Base-by-base conservation (phyloP, 805 yeast genomes). In the Wickerhamomyces canadensis region DNA sequence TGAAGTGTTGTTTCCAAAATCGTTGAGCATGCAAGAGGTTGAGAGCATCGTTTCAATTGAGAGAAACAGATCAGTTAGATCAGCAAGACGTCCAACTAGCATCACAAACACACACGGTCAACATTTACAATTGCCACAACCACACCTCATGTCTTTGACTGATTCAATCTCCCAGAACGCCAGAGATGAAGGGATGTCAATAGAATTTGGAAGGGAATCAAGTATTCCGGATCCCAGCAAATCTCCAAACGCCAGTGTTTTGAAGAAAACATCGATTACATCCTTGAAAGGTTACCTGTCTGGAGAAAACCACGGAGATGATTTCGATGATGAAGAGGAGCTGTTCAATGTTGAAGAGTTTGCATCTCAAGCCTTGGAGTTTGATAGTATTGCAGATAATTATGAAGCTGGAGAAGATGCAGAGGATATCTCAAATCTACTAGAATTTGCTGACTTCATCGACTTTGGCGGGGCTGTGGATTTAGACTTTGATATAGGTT, bases 1-100 rank as follows among this genome's bases (percentile, higher is more conserved):
- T 19, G 80, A 82, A 38, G 75, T 78, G 0, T 57, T 84, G 19
- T 84, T 84, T 55, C 94, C 94, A 0, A 83, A 79, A 52, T 72
- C 77, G 3, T 62, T 84, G 23, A 80, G 71, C 40, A 66, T 74
- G 0, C 75, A 72, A 36, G 94, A 84, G 51, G 84, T 84, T 10
- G 84, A 80, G 45, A 78, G 84, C 32, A 84, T 84, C 40, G 80
- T 81, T 43, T 53, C 64, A 46, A 19, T 84, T 31, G 94, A 84
- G 55, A 68, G 89, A 42, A 74, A 83, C 7, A 70, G 74, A 51
- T 79, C 87, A 0, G 65, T 80, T 1, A 71, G 64, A 50, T 76
- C 84, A 49, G 76, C 83, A 1, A 47, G 62, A 29, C 55, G 52
- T 38, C 58, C 65, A 2, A 41, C 3, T 11, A 19, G 19, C 46